Evolutionary conservation across 2,329 filamentous ascomycete species (phyloP).

Genomic region (Botryosphaeria dothidea): DNA sequence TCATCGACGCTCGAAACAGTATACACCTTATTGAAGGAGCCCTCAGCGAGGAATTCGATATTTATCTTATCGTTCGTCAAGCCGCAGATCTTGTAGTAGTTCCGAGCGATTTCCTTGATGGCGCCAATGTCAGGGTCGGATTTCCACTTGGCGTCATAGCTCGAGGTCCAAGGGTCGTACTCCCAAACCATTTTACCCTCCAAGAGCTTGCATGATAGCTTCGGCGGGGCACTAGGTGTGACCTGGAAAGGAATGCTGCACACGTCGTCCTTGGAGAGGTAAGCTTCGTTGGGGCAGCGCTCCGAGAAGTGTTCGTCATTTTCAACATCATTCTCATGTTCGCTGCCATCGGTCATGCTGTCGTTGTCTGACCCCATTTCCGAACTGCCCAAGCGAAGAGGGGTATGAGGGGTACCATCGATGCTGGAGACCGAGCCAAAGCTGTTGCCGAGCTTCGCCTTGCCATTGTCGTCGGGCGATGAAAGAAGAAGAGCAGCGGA

Average conservation of each 20-base stretch:
- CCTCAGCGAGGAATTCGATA: slow-evolving; percentile 21
- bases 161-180: neutral
- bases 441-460: neutral
- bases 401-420: neutral
- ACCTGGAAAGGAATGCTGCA: neutral
- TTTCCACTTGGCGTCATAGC: slow-evolving; percentile 20
- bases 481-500: neutral
- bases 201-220: neutral
- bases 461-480: too few relatives aligned
- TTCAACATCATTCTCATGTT: neutral
- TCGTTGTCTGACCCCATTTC: too few relatives aligned
- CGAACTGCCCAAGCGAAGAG: slow-evolving; percentile 53
- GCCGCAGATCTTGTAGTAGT: slow-evolving; percentile 4
- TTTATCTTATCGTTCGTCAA: neutral
- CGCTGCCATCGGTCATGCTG: neutral
- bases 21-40: slow-evolving; percentile 24
- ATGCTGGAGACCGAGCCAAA: too few relatives aligned
- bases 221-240: neutral
- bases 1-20: slow-evolving; percentile 2
- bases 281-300: too few relatives aligned
- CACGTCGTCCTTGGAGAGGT: too few relatives aligned
- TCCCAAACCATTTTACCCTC: neutral
- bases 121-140: slow-evolving; percentile 17
- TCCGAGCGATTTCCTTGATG: slow-evolving; percentile 6
- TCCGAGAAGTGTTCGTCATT: too few relatives aligned